Evolutionary conservation across 2,329 filamentous ascomycete species (phyloP), one percentile per base, ranked within the genome.

Genomic region (Cladosporium oxysporum): DNA sequence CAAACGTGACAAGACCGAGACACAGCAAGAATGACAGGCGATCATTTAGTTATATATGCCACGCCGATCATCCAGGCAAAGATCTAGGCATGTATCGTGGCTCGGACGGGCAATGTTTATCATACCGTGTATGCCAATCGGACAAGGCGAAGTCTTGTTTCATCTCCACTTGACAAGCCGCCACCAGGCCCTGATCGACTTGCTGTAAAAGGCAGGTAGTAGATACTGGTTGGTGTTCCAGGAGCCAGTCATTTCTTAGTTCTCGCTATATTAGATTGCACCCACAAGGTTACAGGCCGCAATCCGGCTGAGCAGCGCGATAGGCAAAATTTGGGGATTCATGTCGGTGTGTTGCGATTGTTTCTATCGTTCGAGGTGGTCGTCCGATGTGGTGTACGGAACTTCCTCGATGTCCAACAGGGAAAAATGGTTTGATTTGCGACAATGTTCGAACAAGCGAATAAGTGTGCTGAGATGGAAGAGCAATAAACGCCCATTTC

Each of bases 201-300:
- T 50, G n/a, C 59, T 62, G 29, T 16, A 62, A 52, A 7, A 37
- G 59, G 59, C 59, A 62, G 59, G 59, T 62, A 18, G 31, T 44
- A 37, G 18, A 62, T 52, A 26, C 5, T 50, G 50, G 37, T 47
- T 11, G 8, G 18, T 14, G 3, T 33, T 33, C 18, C 14, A 31
- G 5, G 31, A 28, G 21, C 55, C 33, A 41, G 31, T 41, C 33
- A 29, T 33, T 11, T 55, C n/a, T n/a, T n/a, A n/a, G n/a, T n/a
- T n/a, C n/a, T 18, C 28, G 14, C 16, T 55, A 12, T 29, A 29
- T 29, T 55, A n/a, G 5, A 55, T 55, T 21, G 52, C 52, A 3
- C 18, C 3, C 52, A 33, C 33, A 21, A 21, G n/a, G n/a, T 47
- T 23, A 47, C n/a, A 47, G 41, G 8, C n/a, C n/a, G 41, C 2